These are phyloP conservation scores for Plantago coronopus DNA, from an alignment of 305 asterid species.

Conservation along the genomic window DNA sequence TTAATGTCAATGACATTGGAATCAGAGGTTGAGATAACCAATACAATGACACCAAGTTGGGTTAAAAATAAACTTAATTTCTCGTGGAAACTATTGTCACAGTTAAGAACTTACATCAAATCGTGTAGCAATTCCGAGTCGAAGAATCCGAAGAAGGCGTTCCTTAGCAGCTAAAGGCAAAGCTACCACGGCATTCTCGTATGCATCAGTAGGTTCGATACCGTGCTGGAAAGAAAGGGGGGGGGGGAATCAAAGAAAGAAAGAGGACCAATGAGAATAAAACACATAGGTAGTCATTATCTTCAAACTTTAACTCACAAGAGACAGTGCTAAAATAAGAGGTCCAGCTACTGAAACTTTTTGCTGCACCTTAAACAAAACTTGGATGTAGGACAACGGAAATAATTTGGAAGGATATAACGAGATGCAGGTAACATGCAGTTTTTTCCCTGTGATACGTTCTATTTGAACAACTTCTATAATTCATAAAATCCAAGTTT, in stretches of 20 bases:
- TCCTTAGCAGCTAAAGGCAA: constrained; percentile 73
- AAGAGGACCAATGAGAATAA: constrained; percentile 11
- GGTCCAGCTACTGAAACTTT: not conserved
- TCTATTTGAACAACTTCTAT: too few relatives aligned
- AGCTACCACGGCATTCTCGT: constrained; percentile 75
- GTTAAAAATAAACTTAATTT: not conserved
- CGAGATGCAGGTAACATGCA: too few relatives aligned
- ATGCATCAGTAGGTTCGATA: constrained; percentile 57
- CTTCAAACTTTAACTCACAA: too few relatives aligned
- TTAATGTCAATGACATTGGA: too few relatives aligned
- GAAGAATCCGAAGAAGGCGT: constrained; percentile 77
- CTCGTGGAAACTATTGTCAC: constrained; percentile 6
- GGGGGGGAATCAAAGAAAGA: too few relatives aligned
- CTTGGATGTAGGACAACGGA: not conserved
- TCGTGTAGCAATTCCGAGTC: constrained; percentile 85
- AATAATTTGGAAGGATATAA: too few relatives aligned
- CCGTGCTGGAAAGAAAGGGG: constrained; percentile 47
- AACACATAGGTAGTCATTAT: not conserved
- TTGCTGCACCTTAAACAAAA: not conserved
- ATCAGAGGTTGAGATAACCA: constrained; percentile 1
- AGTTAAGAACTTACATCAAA: constrained; percentile 62
- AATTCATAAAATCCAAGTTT: not conserved
- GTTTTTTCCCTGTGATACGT: not conserved
- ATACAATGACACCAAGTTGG: not conserved
- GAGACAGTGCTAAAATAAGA: not conserved